A percentile compares a stretch with the other conserved stretches of the same genome.
Evolutionary conservation across 2,329 filamentous ascomycete species (phyloP).

Genomic region (Trichoderma atrobrunneum): DNA sequence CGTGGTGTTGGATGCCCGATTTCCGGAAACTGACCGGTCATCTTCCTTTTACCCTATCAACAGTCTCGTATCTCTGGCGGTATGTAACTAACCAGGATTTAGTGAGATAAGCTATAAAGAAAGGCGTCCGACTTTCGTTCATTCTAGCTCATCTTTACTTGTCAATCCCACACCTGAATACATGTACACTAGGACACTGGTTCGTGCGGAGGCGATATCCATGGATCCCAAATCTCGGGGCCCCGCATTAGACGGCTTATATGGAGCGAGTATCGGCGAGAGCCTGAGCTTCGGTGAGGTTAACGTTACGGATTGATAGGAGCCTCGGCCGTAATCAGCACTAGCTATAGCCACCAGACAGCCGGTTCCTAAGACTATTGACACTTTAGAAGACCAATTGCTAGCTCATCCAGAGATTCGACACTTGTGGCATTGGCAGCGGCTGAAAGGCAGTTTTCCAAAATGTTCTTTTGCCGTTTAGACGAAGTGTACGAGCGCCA

Average conservation of each 20-base stretch:
- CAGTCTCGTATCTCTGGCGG: background rate
- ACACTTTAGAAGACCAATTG: background rate
- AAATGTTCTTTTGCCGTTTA: background rate
- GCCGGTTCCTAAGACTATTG: background rate
- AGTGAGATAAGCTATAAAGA: background rate
- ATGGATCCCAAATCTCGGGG: background rate
- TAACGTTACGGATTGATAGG: background rate
- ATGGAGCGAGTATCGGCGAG: background rate
- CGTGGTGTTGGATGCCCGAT: background rate
- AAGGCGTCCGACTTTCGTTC: background rate
- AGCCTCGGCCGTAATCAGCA: background rate
- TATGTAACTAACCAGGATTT: background rate
- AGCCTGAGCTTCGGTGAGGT: background rate
- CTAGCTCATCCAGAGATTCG: background rate
- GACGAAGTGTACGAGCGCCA: background rate
- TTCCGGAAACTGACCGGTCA: background rate
- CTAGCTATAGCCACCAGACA: background rate
- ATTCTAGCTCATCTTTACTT: background rate
- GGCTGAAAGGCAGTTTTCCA: slow-evolving; percentile 4
- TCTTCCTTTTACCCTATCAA: slow-evolving; percentile 1
- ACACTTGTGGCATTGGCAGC: background rate
- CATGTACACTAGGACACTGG: background rate
- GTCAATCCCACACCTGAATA: background rate
- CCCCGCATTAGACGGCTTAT: background rate
- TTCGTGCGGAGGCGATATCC: background rate